phyloP scores from a whole-genome alignment of 2,329 filamentous ascomycete genomes.

The Botrytis squamosa region DNA sequence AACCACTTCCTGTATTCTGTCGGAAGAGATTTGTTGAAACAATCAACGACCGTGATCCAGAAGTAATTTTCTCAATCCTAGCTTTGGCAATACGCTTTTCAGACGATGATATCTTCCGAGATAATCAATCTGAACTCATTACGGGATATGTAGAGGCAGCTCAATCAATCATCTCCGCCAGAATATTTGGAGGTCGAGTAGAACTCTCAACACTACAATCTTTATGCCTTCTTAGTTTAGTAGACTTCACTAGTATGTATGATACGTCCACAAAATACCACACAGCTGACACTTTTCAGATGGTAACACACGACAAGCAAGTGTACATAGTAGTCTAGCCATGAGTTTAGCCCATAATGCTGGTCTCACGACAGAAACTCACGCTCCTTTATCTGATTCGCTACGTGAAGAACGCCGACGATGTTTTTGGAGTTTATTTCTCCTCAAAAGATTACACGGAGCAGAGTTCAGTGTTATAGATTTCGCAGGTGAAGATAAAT shows the following conservation, averaged over 20 bases:
- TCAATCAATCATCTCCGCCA: slow-evolving; percentile 39
- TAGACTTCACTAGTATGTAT: slow-evolving; percentile 41
- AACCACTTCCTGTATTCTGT: slow-evolving; percentile 50
- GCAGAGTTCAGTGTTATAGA: slow-evolving; percentile 42
- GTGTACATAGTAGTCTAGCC: slow-evolving; percentile 46
- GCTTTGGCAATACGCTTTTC: slow-evolving; percentile 47
- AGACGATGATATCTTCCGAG: slow-evolving; percentile 32
- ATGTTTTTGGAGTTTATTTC: slow-evolving; percentile 40
- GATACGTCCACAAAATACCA: too few species aligned
- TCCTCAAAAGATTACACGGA: slow-evolving; percentile 36
- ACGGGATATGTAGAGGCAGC: slow-evolving; percentile 42
- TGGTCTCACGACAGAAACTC: slow-evolving; percentile 43
- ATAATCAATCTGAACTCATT: slow-evolving; percentile 33
- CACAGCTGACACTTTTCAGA: slow-evolving; percentile 35
- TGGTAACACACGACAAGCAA: slow-evolving; percentile 47
- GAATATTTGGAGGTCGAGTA: slow-evolving; percentile 40
- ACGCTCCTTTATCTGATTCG: slow-evolving; percentile 22
- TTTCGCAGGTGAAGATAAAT: slow-evolving; percentile 40
- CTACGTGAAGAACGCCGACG: slow-evolving; percentile 38
- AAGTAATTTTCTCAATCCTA: slow-evolving; percentile 41
- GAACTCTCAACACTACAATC: slow-evolving; percentile 44
- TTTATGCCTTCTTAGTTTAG: slow-evolving; percentile 42
- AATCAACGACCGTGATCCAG: slow-evolving; percentile 42
- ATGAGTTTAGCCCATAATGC: slow-evolving; percentile 48
- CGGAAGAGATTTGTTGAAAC: slow-evolving; percentile 43